Evolutionary conservation across 345 rosid species (phyloP).

Genomic region (Bruguiera sexangula): DNA sequence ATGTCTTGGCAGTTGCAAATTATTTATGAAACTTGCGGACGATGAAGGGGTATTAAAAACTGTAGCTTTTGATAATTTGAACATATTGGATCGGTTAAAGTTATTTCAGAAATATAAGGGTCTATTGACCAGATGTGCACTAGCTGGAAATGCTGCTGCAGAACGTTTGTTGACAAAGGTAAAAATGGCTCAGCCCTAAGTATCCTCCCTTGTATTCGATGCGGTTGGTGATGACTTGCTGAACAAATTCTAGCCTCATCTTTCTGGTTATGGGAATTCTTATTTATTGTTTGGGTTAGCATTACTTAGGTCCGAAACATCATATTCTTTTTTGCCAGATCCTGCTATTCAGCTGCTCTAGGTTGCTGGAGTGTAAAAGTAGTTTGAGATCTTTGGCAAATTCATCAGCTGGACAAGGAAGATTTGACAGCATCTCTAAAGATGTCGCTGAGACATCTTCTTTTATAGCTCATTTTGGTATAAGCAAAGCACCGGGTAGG

Average conservation of each 20-base stretch:
- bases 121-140: slow-evolving; percentile 1
- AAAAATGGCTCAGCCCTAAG: background rate
- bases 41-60: background rate
- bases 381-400: background rate
- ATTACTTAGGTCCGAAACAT: background rate
- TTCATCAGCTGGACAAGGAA: background rate
- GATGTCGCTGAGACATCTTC: background rate
- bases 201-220: background rate
- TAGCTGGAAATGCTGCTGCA: background rate
- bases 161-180: background rate
- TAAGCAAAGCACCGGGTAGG: background rate
- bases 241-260: background rate
- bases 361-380: background rate
- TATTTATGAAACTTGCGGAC: background rate
- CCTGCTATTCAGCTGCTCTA: background rate
- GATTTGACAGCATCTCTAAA: background rate
- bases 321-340: background rate
- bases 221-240: background rate
- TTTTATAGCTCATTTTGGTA: background rate
- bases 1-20: background rate
- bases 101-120: background rate
- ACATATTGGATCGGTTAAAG: background rate
- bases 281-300: background rate
- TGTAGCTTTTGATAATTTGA: background rate
- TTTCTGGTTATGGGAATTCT: background rate